These are phyloP conservation scores for Colletotrichum sp. DNA, from an alignment of 2,329 filamentous ascomycete species.

Conservation along the genomic window DNA sequence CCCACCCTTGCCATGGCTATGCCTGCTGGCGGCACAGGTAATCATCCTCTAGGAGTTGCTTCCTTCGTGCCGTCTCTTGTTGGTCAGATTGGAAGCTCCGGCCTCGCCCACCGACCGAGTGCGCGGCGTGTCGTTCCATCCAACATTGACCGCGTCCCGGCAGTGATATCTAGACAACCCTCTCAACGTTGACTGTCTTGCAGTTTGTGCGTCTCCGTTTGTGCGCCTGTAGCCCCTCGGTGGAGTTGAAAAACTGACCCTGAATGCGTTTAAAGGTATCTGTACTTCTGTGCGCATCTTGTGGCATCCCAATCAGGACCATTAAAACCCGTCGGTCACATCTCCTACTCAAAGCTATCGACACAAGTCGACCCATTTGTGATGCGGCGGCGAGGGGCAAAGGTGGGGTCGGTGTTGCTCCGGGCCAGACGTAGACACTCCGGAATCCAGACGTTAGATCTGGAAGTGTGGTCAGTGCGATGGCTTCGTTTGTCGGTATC, in stretches of 20 bases:
- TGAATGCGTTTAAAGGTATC: constrained; percentile 5
- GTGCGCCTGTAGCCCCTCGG: constrained; percentile 5
- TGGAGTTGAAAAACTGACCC: background rate
- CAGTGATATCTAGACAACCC: background rate
- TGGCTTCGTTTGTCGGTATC: constrained; percentile 16
- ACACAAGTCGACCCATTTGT: constrained; percentile 3
- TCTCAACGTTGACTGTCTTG: background rate
- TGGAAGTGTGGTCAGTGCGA: constrained; percentile 3
- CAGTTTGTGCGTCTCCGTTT: constrained; percentile 10
- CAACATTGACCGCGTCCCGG: background rate
- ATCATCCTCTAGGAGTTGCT: constrained; percentile 1
- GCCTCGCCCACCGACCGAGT: background rate
- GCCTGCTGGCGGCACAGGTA: constrained; percentile 8
- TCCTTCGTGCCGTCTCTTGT: constrained; percentile 3
- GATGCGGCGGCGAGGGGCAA: constrained; percentile 15
- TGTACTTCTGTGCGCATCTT: background rate
- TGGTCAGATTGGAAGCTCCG: background rate
- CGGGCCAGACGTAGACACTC: background rate
- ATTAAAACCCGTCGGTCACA: constrained; percentile 3
- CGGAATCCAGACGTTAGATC: background rate
- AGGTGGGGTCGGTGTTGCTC: constrained; percentile 12
- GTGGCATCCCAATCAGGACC: background rate
- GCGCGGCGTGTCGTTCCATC: constrained; percentile 5
- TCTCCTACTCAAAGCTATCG: constrained; percentile 1
- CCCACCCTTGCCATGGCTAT: constrained; percentile 10